Conservation (phyloP, 352 stramenopile genomes). For the Globisporangium cylindrosporum region DNA sequence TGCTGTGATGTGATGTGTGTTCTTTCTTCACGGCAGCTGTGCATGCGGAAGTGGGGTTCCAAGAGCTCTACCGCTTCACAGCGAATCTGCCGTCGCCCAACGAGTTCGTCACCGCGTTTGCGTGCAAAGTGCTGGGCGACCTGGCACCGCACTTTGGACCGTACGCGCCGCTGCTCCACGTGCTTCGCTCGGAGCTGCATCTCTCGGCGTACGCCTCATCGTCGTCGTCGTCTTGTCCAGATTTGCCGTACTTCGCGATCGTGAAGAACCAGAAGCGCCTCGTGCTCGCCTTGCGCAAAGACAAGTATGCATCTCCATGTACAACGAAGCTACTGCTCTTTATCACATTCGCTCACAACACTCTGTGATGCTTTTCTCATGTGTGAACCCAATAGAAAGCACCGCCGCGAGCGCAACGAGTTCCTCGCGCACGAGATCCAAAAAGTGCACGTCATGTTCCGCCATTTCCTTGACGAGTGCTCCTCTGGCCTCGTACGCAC, state of each 20-base stretch:
- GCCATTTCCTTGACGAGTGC: conserved; percentile 48
- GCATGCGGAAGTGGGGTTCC: conserved; percentile 60
- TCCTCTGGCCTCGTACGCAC: conserved; percentile 41
- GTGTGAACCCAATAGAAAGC: conserved; percentile 24
- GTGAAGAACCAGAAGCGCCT: conserved; percentile 63
- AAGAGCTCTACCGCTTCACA: conserved; percentile 58
- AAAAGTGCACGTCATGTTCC: conserved; percentile 54
- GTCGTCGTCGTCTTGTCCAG: background rate
- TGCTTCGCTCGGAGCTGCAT: conserved; percentile 42
- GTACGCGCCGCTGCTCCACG: conserved; percentile 40
- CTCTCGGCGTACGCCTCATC: conserved; percentile 40
- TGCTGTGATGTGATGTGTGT: background rate
- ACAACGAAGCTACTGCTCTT: no score
- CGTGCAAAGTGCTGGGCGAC: conserved; percentile 50
- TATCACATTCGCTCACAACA: no score
- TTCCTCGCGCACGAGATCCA: conserved; percentile 54
- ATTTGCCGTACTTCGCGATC: conserved; percentile 58
- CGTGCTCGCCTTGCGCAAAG: conserved; percentile 40
- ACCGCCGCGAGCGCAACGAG: conserved; percentile 46
- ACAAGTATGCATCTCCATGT: conserved; percentile 31
- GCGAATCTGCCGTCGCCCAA: conserved; percentile 53
- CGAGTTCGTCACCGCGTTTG: conserved; percentile 59
- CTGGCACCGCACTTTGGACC: conserved; percentile 53
- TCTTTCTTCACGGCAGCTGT: conserved; percentile 32
- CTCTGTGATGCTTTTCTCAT: background rate